Base-by-base conservation (phyloP, 1,139 yeast species). In the Arxiozyma slooffiae region DNA sequence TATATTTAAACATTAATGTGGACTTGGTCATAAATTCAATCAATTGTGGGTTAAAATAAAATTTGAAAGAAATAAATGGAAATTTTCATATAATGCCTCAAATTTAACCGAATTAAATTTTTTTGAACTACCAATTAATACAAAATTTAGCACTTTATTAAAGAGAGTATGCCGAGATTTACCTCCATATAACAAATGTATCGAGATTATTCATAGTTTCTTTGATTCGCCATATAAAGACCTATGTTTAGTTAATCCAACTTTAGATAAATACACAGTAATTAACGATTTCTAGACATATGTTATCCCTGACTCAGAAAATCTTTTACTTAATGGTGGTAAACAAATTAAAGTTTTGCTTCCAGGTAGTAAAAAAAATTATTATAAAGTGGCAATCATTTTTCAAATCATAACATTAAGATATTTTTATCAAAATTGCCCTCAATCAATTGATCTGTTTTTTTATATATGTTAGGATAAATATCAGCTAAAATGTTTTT, bases 31-130 rank as follows among this genome's bases (percentile, higher is more conserved):
- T 14, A 60, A 58, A 45, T 58, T 55, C 49, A 47, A 40, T 36
- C 57, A 53, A 42, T 40, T 61, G n/a, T 61, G 65, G 65, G 46
- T 44, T 1, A 57, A 53, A 49, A 53, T 61, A 2, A 54, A 58
- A 41, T 53, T 50, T 5, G 63, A 59, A 43, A 53, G 64, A 30
- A 51, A 52, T n/a, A 51, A 53, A 47, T 60, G 60, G 61, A 56
- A 59, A 48, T 41, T 44, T 7, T 46, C 46, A 39, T 54, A 55
- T 17, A 37, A 38, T 5, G n/a, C 38, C 11, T 38, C 43, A 11
- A 41, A 24, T 18, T 21, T 22, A 18, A 20, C 11, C 17, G 51
- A 49, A 30, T 11, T 49, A 30, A 23, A 36, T 9, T 23, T 36
- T 11, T 21, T 49, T 6, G 51, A 49, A n/a, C 17, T 20, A n/a